Conservation (phyloP, 495 filamentous ascomycete species). For the Sphaerosporella brunnea region DNA sequence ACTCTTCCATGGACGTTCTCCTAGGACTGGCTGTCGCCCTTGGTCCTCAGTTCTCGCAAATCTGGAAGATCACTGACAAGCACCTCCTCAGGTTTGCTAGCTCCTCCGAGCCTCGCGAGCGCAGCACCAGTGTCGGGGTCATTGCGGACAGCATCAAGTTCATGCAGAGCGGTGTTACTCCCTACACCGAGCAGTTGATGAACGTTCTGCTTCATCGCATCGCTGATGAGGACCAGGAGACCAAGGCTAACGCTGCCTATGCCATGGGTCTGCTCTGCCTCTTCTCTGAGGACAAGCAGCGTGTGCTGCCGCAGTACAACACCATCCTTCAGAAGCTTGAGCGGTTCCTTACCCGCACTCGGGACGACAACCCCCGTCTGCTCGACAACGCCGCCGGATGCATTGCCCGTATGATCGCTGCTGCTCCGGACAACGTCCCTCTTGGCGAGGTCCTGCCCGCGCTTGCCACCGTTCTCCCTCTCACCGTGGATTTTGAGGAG, state of each 20-base stretch:
- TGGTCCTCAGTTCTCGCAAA: slow-evolving; percentile 59
- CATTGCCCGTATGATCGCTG: slow-evolving; percentile 76
- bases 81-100: slow-evolving; percentile 72
- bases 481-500: slow-evolving; percentile 92
- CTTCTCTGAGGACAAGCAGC: slow-evolving; percentile 52
- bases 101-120: slow-evolving; percentile 67
- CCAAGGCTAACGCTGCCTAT: slow-evolving; percentile 86
- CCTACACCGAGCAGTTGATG: slow-evolving; percentile 53
- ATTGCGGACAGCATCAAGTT: slow-evolving; percentile 80
- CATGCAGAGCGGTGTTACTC: slow-evolving; percentile 63
- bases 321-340: slow-evolving; percentile 70
- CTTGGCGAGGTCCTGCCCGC: slow-evolving; percentile 63
- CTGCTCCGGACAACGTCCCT: slow-evolving; percentile 60
- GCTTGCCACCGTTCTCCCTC: slow-evolving; percentile 58
- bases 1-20: slow-evolving; percentile 80
- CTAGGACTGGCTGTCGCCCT: slow-evolving; percentile 67
- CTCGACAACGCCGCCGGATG: slow-evolving; percentile 92
- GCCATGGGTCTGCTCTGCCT: slow-evolving; percentile 68
- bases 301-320: slow-evolving; percentile 53
- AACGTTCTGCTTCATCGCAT: slow-evolving; percentile 75
- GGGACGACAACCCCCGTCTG: slow-evolving; percentile 49
- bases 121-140: slow-evolving; percentile 72
- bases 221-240: slow-evolving; percentile 75
- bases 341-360: slow-evolving; percentile 43
- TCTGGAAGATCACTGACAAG: slow-evolving; percentile 90